Conservation (phyloP, 495 filamentous ascomycete species). For the Rusavskia elegans region DNA sequence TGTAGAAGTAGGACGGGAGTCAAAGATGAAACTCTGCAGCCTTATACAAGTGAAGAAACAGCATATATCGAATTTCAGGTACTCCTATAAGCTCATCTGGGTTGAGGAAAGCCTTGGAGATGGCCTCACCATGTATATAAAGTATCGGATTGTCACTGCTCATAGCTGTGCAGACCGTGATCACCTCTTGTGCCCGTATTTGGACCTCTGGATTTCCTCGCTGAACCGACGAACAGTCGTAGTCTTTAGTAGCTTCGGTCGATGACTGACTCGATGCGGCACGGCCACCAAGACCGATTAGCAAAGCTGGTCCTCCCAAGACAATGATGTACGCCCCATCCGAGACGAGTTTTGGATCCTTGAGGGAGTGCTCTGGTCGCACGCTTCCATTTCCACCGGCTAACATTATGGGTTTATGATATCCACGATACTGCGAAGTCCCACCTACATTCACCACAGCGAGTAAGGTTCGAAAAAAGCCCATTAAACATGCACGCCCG, state of each 20-base stretch:
- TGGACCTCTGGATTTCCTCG: slow-evolving; percentile 91
- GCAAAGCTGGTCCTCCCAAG: slow-evolving; percentile 89
- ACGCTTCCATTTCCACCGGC: slow-evolving; percentile 94
- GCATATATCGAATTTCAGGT: too few species aligned
- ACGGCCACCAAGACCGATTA: slow-evolving; percentile 90
- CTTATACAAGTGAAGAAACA: too few species aligned
- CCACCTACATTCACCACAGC: slow-evolving; percentile 43
- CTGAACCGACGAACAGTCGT: slow-evolving; percentile 95
- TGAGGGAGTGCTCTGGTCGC: slow-evolving; percentile 80
- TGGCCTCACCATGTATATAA: slow-evolving; percentile 65
- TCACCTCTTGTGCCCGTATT: slow-evolving; percentile 87
- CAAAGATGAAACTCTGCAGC: too few species aligned
- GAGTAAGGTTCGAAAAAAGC: slow-evolving; percentile 80
- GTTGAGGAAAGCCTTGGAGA: too few species aligned
- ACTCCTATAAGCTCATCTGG: too few species aligned
- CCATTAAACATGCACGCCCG: slow-evolving; percentile 75
- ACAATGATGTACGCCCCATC: slow-evolving; percentile 79
- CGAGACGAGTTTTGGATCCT: slow-evolving; percentile 57
- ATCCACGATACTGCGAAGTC: slow-evolving; percentile 62
- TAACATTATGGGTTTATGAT: slow-evolving; percentile 98
- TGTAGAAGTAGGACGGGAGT: too few species aligned
- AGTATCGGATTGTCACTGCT: slow-evolving; percentile 75
- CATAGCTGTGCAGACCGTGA: slow-evolving; percentile 78
- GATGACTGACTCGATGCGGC: slow-evolving; percentile 84
- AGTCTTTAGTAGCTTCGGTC: slow-evolving; percentile 71